phyloP scores from a whole-genome alignment of 805 yeast species.

The Candida corydali region DNA sequence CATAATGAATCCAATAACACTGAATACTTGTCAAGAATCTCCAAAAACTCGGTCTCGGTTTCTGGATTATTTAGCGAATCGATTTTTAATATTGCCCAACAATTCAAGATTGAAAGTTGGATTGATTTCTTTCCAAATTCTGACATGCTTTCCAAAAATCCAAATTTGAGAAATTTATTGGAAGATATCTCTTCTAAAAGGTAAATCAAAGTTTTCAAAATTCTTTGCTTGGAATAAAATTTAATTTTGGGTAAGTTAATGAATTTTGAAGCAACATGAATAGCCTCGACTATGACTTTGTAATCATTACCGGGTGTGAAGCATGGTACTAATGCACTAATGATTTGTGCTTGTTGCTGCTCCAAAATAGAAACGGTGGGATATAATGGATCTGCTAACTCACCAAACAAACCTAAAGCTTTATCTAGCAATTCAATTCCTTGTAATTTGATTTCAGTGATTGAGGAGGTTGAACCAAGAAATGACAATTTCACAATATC shows the following conservation, averaged over 20 bases:
- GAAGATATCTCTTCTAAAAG: conserved; percentile 60
- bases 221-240: conserved; percentile 41
- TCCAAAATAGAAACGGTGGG: conserved; percentile 70
- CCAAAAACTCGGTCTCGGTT: conserved; percentile 41
- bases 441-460: conserved; percentile 51
- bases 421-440: conserved; percentile 68
- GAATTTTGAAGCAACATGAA: conserved; percentile 73
- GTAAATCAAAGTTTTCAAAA: conserved; percentile 60
- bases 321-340: conserved; percentile 85
- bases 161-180: conserved; percentile 44
- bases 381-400: conserved; percentile 65
- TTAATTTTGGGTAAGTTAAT: conserved; percentile 45
- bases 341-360: conserved; percentile 93
- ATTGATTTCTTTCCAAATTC: conserved; percentile 47
- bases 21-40: conserved; percentile 53
- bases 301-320: conserved; percentile 72
- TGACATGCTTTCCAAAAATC: conserved; percentile 48
- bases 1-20: conserved; percentile 68
- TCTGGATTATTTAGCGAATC: conserved; percentile 16
- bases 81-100: conserved; percentile 65
- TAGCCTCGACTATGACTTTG: conserved; percentile 69
- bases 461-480: conserved; percentile 72
- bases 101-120: conserved; percentile 57
- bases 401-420: conserved; percentile 57
- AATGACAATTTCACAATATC: conserved; percentile 78